A percentile compares a stretch with the other conserved stretches of the same genome.
Evolutionary conservation across 139 green algal species (phyloP).

Genomic region (Axilococcus clingmanii): DNA sequence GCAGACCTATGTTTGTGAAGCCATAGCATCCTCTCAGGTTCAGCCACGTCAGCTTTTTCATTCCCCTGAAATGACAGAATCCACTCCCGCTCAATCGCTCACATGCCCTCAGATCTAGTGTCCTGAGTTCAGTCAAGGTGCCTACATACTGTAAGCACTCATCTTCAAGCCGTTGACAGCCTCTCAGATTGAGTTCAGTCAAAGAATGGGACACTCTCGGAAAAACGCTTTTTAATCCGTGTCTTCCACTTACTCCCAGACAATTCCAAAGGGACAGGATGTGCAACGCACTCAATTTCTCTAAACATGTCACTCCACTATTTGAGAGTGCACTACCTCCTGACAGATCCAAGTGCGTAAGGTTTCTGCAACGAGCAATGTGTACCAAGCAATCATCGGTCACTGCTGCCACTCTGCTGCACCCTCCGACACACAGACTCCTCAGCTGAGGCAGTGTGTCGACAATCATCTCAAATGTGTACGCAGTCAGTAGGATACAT

Average conservation of each 20-base stretch:
- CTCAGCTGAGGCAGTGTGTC: constrained; percentile 8
- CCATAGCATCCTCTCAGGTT: constrained; percentile 42
- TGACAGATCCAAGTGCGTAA: constrained; percentile 28
- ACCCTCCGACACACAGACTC: constrained; percentile 24
- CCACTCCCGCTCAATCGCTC: constrained; percentile 28
- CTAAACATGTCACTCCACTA: constrained; percentile 14
- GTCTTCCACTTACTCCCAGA: constrained; percentile 24
- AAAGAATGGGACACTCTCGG: constrained; percentile 1
- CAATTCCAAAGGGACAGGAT: constrained; percentile 37
- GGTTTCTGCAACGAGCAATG: constrained; percentile 2
- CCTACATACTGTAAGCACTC: constrained; percentile 8
- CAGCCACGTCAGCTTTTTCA: constrained; percentile 19
- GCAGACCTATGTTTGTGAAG: constrained; percentile 21
- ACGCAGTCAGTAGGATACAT: constrained; percentile 25
- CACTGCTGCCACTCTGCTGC: constrained; percentile 30
- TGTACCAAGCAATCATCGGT: constrained; percentile 12
- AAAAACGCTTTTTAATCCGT: too few relatives aligned
- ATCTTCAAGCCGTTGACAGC: constrained; percentile 37
- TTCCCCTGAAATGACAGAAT: constrained; percentile 3
- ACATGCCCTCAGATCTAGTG: constrained; percentile 32
- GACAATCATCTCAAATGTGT: constrained; percentile 10
- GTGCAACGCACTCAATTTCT: constrained; percentile 9
- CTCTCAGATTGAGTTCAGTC: constrained; percentile 25
- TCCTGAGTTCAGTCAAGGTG: constrained; percentile 10
- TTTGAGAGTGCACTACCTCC: constrained; percentile 26